phyloP scores from a whole-genome alignment of 129 eudicot genomes.

The Escallonia herrerae region DNA sequence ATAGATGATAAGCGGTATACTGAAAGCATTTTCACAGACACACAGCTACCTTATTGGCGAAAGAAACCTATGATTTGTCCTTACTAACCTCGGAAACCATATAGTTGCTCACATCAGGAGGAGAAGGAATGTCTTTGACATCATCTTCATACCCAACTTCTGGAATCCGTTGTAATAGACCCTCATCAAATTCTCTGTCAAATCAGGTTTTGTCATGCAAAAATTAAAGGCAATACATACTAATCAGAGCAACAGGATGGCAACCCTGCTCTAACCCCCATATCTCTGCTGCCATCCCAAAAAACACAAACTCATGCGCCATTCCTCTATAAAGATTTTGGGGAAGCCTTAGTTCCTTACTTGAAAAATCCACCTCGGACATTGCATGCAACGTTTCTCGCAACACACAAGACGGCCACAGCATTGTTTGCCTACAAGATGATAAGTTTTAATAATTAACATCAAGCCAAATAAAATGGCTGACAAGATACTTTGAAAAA shows the following conservation, averaged over 20 bases:
- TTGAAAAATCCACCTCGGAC: conserved; percentile 99
- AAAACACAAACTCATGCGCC: neutral
- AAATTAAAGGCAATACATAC: conserved; percentile 10
- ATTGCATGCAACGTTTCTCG: conserved; percentile 97
- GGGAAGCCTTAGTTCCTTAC: conserved; percentile 40
- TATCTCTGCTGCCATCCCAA: neutral
- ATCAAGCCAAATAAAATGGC: neutral
- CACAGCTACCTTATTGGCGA: neutral
- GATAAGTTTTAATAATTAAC: conserved; percentile 17
- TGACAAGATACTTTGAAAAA: neutral
- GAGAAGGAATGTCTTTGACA: conserved; percentile 47
- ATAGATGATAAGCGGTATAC: neutral
- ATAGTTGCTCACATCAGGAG: conserved; percentile 97
- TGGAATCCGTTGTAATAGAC: conserved; percentile 53
- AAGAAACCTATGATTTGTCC: neutral
- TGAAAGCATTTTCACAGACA: neutral
- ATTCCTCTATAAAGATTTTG: neutral
- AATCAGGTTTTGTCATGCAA: conserved; percentile 16
- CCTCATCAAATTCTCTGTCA: conserved; percentile 92
- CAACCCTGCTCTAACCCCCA: neutral
- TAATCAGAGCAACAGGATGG: neutral
- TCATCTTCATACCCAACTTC: conserved; percentile 82
- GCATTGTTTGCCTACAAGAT: conserved; percentile 61
- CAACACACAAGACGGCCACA: conserved; percentile 89
- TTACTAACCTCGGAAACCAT: conserved; percentile 80